Evolutionary conservation across 441 rosid species (phyloP).

Genomic region (Breynia disticha): DNA sequence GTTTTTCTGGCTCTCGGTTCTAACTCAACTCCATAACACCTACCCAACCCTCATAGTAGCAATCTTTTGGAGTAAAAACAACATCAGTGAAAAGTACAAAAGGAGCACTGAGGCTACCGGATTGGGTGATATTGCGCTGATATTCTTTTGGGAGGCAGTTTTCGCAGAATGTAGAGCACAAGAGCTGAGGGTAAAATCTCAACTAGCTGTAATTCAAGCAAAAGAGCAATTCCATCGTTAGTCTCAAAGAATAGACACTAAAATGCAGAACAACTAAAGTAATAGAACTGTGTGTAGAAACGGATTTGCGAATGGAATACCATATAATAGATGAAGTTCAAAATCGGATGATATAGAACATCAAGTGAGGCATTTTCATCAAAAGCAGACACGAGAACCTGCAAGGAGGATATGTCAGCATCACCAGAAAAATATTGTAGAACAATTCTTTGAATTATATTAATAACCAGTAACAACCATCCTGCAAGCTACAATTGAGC

Average conservation of each 20-base stretch:
- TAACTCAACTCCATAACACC: conserved; percentile 2
- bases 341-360: conserved; percentile 60
- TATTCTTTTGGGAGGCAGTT: conserved; percentile 54
- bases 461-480: too few relatives aligned
- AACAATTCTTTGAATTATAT: too few relatives aligned
- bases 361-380: conserved; percentile 48
- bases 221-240: not conserved
- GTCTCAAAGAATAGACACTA: not conserved
- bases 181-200: conserved; percentile 58
- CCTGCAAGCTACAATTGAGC: too few relatives aligned
- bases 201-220: conserved; percentile 1
- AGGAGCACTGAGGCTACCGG: conserved; percentile 12
- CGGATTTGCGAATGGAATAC: too few relatives aligned
- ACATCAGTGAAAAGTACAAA: not conserved
- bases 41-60: too few relatives aligned
- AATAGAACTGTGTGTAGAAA: too few relatives aligned
- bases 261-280: not conserved
- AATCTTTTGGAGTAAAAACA: too few relatives aligned
- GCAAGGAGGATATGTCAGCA: conserved; percentile 2
- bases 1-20: conserved; percentile 13
- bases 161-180: conserved; percentile 52
- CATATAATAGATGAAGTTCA: conserved; percentile 53
- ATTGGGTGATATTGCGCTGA: conserved; percentile 52
- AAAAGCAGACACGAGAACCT: conserved; percentile 55
- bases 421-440: too few relatives aligned